A percentile compares a stretch with the other conserved stretches of the same genome.
Conservation (phyloP, 129 eudicot species). For the Arctium minus region DNA sequence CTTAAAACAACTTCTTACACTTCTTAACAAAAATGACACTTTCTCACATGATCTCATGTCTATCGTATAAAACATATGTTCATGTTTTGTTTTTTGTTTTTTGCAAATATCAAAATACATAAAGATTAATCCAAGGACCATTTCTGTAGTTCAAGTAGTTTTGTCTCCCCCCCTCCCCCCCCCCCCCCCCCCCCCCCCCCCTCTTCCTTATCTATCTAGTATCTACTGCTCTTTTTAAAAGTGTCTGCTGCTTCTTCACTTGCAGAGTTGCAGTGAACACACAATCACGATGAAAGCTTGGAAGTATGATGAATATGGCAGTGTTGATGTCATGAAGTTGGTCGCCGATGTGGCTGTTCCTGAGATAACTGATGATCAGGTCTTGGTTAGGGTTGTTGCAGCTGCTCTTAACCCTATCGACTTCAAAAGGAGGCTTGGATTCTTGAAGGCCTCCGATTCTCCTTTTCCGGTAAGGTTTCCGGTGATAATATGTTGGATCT, state of each 20-base stretch:
- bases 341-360: constrained; percentile 56
- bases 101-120: not conserved
- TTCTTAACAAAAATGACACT: too few species aligned
- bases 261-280: not conserved
- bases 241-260: not conserved
- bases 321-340: constrained; percentile 71
- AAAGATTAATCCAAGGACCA: too few species aligned
- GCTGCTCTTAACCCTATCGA: constrained; percentile 97
- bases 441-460: constrained; percentile 78
- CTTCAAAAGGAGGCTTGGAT: constrained; percentile 72
- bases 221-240: not conserved
- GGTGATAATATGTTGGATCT: not conserved
- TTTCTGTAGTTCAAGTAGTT: too few species aligned
- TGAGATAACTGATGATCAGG: constrained; percentile 74
- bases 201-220: not conserved
- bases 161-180: not conserved
- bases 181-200: too few species aligned
- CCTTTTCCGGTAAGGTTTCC: constrained; percentile 66
- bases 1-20: too few species aligned
- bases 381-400: constrained; percentile 75
- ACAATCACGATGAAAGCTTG: constrained; percentile 70
- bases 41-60: too few species aligned
- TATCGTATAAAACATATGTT: too few species aligned
- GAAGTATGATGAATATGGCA: constrained; percentile 78
- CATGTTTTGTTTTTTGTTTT: too few species aligned